Base-by-base conservation (phyloP, 768 basidiomycete species). In the Hirschioporus abietinus region DNA sequence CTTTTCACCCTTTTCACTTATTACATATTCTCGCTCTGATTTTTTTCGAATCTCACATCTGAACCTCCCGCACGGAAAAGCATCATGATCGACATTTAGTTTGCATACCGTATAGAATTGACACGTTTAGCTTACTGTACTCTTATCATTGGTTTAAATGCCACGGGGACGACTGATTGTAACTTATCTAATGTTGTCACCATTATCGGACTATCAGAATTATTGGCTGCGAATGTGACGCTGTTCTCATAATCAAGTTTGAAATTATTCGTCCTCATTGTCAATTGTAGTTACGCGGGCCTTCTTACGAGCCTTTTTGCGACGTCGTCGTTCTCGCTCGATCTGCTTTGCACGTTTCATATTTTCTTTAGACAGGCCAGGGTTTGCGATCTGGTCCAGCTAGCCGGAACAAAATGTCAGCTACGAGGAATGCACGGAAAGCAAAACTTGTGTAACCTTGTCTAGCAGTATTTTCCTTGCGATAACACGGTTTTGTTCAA, bases 271-370 rank as follows among this genome's bases (percentile, higher is more conserved):
- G 12, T 15, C 42, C 42, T 52, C 42, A 52, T 15, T 52, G 20
- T 5, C 42, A 52, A 10, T 5, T 5, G 5, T 34, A 2, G 58
- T 59, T 2, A 2, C 30, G 24, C 30, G 24, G 12, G 60, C 80
- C 75, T 87, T 90, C 79, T 87, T 91, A 78, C 86, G 92, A 0
- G 88, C 86, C 74, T 94, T 95, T 79, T 91, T 95, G 66, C 84
- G 80, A 69, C 88, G 83, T 67, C 84, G 86, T 57, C 91, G 82
- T 70, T 93, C 90, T 66, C 93, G 80, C 76, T 94, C 90, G 61
- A 86, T 81, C 75, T 92, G 87, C 72, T 83, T 90, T 17, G 93
- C 92, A 70, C 81, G 83, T 72, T 80, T 79, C 68, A 95, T 74
- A 20, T 90, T 86, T 68, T 82, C 81, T 72, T 87, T 91, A 1